A percentile compares a stretch with the other conserved stretches of the same genome.
phyloP scores from a whole-genome alignment of 2,329 filamentous ascomycete genomes.

The Saccharata proteae region DNA sequence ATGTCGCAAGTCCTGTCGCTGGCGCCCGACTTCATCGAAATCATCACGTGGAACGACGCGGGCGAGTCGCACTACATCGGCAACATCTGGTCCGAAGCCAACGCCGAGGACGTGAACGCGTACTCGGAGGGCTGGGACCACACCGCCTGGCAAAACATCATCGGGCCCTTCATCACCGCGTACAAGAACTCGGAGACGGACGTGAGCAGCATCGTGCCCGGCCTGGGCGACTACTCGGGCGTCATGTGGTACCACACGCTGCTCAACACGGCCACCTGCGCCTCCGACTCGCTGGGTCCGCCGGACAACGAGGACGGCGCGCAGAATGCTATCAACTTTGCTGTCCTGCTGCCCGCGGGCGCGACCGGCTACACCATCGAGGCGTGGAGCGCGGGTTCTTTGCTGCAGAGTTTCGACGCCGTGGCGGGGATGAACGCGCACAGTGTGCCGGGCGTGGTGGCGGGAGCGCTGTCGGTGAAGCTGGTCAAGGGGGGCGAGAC shows the following conservation, averaged over 20 bases:
- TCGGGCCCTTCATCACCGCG: slow-evolving; percentile 24
- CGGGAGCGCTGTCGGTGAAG: slow-evolving; percentile 5
- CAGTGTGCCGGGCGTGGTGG: slow-evolving; percentile 4
- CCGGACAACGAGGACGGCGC: slow-evolving; percentile 5
- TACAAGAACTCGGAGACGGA: slow-evolving; percentile 22
- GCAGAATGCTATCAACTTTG: slow-evolving; percentile 6
- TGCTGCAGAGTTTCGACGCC: slow-evolving; percentile 1
- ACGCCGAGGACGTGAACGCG: slow-evolving; percentile 12
- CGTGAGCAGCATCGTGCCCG: slow-evolving; percentile 1
- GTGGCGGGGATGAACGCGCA: slow-evolving; percentile 7
- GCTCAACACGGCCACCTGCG: slow-evolving; percentile 4
- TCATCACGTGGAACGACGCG: slow-evolving; percentile 31
- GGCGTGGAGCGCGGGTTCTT: slow-evolving; percentile 5
- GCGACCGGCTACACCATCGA: slow-evolving; percentile 3
- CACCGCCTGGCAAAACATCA: slow-evolving; percentile 22
- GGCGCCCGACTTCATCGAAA: slow-evolving; percentile 26
- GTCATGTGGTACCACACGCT: slow-evolving; percentile 7
- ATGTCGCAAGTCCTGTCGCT: slow-evolving; percentile 18
- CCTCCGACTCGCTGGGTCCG: slow-evolving; percentile 3
- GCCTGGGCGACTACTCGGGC: slow-evolving; percentile 3
- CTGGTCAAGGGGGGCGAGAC: slow-evolving; percentile 3
- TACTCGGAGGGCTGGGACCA: slow-evolving; percentile 24
- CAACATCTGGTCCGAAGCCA: slow-evolving; percentile 24
- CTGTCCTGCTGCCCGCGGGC: slow-evolving; percentile 3
- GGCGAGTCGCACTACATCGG: slow-evolving; percentile 31